Percentiles rank a stretch among this genome's conserved stretches.
These are phyloP conservation scores for Phyllosticta citriasiana DNA, from an alignment of 2,329 filamentous ascomycete species.

Conservation along the genomic window DNA sequence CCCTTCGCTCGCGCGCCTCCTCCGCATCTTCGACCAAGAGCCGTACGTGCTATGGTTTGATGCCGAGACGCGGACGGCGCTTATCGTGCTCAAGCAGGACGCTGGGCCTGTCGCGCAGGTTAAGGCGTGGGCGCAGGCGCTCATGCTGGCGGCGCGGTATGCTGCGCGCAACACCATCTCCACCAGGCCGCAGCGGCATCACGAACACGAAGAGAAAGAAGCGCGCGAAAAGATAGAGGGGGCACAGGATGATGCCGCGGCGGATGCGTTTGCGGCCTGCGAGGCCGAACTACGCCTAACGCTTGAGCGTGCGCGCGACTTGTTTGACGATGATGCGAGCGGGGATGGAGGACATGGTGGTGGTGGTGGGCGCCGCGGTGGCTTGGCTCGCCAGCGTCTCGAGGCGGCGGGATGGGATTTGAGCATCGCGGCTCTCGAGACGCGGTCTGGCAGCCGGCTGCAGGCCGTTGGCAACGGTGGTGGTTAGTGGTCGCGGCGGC, in stretches of 20 bases:
- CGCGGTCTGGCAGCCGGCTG: conserved; percentile 38
- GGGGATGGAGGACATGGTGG: conserved; percentile 20
- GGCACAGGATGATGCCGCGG: background rate
- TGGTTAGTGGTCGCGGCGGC: too few relatives aligned
- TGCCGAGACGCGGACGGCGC: conserved; percentile 30
- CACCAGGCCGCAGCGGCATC: background rate
- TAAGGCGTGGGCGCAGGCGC: conserved; percentile 53
- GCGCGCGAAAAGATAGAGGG: background rate
- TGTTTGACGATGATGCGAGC: conserved; percentile 34
- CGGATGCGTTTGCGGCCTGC: background rate
- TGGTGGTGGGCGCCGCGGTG: background rate
- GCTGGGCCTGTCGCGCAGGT: conserved; percentile 43
- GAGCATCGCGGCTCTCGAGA: conserved; percentile 55
- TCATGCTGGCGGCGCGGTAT: conserved; percentile 33
- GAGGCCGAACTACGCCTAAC: conserved; percentile 17
- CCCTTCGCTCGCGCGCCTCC: conserved; percentile 35
- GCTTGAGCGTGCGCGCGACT: conserved; percentile 26
- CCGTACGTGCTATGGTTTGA: conserved; percentile 54
- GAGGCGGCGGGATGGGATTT: conserved; percentile 54
- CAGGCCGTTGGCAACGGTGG: background rate
- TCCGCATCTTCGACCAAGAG: conserved; percentile 41
- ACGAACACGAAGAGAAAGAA: background rate
- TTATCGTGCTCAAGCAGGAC: conserved; percentile 55
- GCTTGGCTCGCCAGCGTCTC: background rate
- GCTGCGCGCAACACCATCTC: background rate